Evolutionary conservation across 208 protist genomes (phyloP).

Genomic region (Sergeia podlipaevii): DNA sequence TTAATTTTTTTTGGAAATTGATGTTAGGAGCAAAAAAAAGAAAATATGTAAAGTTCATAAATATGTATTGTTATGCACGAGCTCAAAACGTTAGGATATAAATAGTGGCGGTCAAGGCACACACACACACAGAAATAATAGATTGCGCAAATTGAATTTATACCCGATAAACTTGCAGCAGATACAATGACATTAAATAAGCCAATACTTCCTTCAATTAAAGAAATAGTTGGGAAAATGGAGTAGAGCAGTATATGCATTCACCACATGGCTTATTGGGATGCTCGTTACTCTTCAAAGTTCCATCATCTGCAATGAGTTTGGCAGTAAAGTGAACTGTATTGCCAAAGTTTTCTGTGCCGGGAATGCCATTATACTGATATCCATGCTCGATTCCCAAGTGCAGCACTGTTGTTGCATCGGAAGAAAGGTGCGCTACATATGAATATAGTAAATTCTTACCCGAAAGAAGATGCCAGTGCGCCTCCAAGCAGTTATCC

Average conservation of each 20-base stretch:
- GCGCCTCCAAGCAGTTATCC: slow-evolving; percentile 57
- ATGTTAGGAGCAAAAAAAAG: too few relatives aligned
- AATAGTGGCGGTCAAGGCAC: too few relatives aligned
- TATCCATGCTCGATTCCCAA: slow-evolving; percentile 77
- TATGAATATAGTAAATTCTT: slow-evolving; percentile 73
- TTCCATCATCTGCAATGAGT: slow-evolving; percentile 31
- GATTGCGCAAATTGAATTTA: too few relatives aligned
- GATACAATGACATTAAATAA: neutral
- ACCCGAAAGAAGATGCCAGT: slow-evolving; percentile 78
- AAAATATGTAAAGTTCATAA: too few relatives aligned
- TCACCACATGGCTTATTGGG: slow-evolving; percentile 37
- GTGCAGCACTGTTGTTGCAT: slow-evolving; percentile 56
- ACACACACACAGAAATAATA: too few relatives aligned
- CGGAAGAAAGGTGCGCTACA: slow-evolving; percentile 62
- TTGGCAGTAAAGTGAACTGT: slow-evolving; percentile 74
- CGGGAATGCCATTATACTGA: slow-evolving; percentile 85
- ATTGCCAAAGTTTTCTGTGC: slow-evolving; percentile 65
- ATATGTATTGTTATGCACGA: too few relatives aligned
- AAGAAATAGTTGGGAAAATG: slow-evolving; percentile 52
- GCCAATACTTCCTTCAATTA: slow-evolving; percentile 8
- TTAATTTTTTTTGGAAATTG: too few relatives aligned
- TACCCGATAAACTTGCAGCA: neutral
- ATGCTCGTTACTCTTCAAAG: slow-evolving; percentile 40
- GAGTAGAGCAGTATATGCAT: slow-evolving; percentile 74
- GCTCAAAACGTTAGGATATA: too few relatives aligned